Conservation (phyloP, 805 yeast genomes). For the Metschnikowia amazonensis region DNA sequence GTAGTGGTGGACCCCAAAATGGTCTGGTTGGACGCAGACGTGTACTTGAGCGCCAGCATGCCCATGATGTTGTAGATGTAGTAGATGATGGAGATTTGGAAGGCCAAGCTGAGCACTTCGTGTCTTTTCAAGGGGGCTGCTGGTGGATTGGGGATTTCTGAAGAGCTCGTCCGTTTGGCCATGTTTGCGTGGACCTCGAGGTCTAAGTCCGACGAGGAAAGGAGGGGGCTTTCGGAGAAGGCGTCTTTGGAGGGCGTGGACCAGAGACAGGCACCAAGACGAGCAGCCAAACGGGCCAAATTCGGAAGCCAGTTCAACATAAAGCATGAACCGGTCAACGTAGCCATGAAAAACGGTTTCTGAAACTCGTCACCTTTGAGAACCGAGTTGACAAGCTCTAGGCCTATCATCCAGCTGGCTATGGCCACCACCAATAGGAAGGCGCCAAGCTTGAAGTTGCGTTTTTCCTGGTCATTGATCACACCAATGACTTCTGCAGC, state of each 20-base stretch:
- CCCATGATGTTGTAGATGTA: conserved; percentile 38
- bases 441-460: conserved; percentile 44
- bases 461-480: conserved; percentile 40
- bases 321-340: conserved; percentile 47
- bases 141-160: neutral
- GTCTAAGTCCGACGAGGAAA: conserved; percentile 14
- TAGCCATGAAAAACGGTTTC: conserved; percentile 48
- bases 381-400: conserved; percentile 47
- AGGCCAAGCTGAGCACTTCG: conserved; percentile 36
- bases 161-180: too few relatives aligned
- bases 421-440: conserved; percentile 40
- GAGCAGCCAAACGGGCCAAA: conserved; percentile 3
- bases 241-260: conserved; percentile 13
- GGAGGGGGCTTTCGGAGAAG: conserved; percentile 12
- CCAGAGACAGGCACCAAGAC: too few relatives aligned
- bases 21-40: conserved; percentile 52
- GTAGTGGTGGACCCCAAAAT: conserved; percentile 50
- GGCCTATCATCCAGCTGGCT: conserved; percentile 46
- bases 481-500: conserved; percentile 28
- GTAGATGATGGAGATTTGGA: conserved; percentile 41
- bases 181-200: conserved; percentile 1
- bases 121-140: conserved; percentile 19
- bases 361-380: conserved; percentile 45
- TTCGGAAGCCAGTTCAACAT: conserved; percentile 44
- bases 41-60: conserved; percentile 43